phyloP scores from a whole-genome alignment of 2,329 filamentous ascomycete species.

The Pestalotiopsis fici region DNA sequence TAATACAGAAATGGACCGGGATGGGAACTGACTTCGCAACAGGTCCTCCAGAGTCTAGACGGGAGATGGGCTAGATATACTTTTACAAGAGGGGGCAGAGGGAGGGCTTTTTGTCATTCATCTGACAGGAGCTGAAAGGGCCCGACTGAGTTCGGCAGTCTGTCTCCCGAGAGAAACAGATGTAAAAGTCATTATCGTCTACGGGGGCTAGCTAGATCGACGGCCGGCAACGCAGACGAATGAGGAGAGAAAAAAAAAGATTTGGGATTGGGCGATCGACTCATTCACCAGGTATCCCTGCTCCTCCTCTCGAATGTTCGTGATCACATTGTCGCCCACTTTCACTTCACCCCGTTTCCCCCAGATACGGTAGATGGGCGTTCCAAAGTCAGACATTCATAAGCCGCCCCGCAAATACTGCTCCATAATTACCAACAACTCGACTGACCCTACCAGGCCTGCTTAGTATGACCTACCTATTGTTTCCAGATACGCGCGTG shows the following conservation, averaged over 20 bases:
- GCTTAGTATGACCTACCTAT: no score
- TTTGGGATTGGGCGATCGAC: background rate
- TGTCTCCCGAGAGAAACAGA: background rate
- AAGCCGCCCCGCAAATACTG: background rate
- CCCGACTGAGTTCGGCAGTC: background rate
- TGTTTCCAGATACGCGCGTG: background rate
- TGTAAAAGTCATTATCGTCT: background rate
- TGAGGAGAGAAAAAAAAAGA: background rate
- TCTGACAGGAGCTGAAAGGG: background rate
- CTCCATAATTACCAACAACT: background rate
- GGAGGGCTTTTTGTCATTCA: background rate
- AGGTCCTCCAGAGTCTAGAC: background rate
- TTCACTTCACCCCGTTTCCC: background rate
- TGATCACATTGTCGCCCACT: background rate
- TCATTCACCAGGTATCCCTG: background rate
- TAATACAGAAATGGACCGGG: background rate
- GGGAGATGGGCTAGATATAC: background rate
- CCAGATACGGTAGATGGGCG: background rate
- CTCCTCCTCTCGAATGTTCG: background rate
- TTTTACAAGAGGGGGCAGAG: background rate
- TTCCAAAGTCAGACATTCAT: background rate
- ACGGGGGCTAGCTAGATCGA: background rate
- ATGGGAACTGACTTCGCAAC: background rate
- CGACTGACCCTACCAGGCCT: no score
- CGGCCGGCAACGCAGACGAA: background rate